Percentiles rank a stretch among this genome's conserved stretches.
phyloP scores from a whole-genome alignment of 2,329 filamentous ascomycete genomes.

The Zasmidium angulare region DNA sequence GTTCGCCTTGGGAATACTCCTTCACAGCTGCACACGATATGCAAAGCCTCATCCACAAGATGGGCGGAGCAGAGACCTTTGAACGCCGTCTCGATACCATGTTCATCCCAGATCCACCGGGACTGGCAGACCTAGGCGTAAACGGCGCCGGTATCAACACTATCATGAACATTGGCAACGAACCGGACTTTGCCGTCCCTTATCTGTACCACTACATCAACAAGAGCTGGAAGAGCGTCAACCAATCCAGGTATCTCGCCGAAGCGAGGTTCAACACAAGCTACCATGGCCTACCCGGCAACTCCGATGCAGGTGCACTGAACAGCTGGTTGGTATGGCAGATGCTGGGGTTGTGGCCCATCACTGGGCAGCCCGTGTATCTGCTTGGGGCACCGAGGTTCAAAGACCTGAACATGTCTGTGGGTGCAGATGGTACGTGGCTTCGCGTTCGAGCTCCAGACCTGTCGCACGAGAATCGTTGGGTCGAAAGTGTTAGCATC shows the following conservation, averaged over 20 bases:
- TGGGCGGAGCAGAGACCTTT: constrained; percentile 21
- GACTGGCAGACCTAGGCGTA: constrained; percentile 10
- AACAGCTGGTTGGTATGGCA: constrained; percentile 54
- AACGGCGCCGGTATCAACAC: constrained; percentile 22
- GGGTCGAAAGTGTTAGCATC: constrained; percentile 18
- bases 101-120: constrained; percentile 21
- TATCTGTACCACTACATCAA: constrained; percentile 43
- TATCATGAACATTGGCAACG: constrained; percentile 30
- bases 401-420: constrained; percentile 14
- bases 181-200: constrained; percentile 42
- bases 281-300: constrained; percentile 45
- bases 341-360: constrained; percentile 50
- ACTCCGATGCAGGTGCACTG: constrained; percentile 49
- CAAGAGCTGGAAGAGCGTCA: constrained; percentile 37
- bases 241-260: constrained; percentile 37
- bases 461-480: constrained; percentile 12
- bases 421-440: constrained; percentile 11
- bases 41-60: constrained; percentile 18
- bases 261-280: constrained; percentile 44
- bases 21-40: constrained; percentile 26
- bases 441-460: constrained; percentile 16
- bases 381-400: constrained; percentile 50
- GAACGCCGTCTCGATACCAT: constrained; percentile 17
- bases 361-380: constrained; percentile 51
- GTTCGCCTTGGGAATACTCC: constrained; percentile 21